Evolutionary conservation across 371 early-diverging fungal genomes (phyloP), one percentile per base, ranked within the genome.

Genomic region (Thermomucor indicae-seudaticae): DNA sequence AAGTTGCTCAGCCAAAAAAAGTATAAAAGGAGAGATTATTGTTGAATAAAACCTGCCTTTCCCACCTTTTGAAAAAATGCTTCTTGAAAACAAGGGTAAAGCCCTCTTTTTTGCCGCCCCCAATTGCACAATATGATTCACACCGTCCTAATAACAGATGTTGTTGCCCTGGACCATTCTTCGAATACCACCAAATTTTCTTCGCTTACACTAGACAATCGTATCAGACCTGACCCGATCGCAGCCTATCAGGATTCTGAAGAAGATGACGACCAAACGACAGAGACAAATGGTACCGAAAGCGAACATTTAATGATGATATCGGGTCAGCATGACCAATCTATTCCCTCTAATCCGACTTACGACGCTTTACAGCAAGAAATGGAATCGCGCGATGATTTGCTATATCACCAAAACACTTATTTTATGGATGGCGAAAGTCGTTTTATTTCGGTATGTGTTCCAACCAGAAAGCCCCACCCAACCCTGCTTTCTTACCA

Each of bases 401-500:
- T 7, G 1, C 30, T 38, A 23, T 45, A 30, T 31, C 52, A 51
- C 38, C 60, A 53, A 37, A 64, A 58, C 42, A 67, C 64, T 14
- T 67, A 67, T 35, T 67, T 67, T 34, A 60, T 67, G 52, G 68
- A 67, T 45, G 68, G 68, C 16, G 64, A 58, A 14, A 50, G 53
- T 34, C 48, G 62, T 17, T 67, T 67, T 34, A 67, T 67, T 39
- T 61, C 64, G 30, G 68, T 67, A 61, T 41, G 35, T 41, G 11
- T 28, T 20, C 6, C 23, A 22, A 25, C 37, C 28, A 38, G 19
- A 17, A 4, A 17, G 8, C 12, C 14, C 32, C 35, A 7, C 47
- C 6, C 35, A 27, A n/a, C 17, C 20, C 11, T 35, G 11, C 34
- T 10, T 14, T 30, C 0, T 14, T 41, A 27, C 0, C 32, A 30